Base-by-base conservation (phyloP, 2,329 filamentous ascomycete genomes). In the Ascocoryne sarcoides region DNA sequence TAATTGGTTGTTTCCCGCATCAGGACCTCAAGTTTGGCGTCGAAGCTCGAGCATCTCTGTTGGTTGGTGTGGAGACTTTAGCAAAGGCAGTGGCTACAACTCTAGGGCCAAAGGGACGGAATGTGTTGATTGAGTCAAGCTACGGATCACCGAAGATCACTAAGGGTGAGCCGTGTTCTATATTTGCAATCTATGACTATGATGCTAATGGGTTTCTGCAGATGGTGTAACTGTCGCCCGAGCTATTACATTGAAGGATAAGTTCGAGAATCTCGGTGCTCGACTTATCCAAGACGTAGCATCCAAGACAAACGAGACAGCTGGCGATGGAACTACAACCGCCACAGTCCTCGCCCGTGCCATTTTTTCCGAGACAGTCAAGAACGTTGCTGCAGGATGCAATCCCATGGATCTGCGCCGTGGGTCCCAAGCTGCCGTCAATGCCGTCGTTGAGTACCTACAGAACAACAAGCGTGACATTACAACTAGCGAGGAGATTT, bases 131-230 rank as follows among this genome's bases (percentile, higher is more conserved):
- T 56, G 92, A 98, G 75, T 95, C 90, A 49, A 87, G 86, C 73
- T 98, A 95, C 61, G 92, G 92, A 66, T 95, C 92, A 35, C 92
- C 92, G 60, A 98, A 98, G 79, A 98, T 98, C 68, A 98, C 92
- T 60, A 98, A 98, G 75, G 90, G 90, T 95, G 72, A 49, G 73
- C 62, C 16, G 19, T 1, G 8, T 14, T 40, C 4, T 15, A 26
- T 23, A 15, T 36, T n/a, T 5, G 26, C 4, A 35, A 4, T 20
- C 12, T 28, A 8, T 2, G 17, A 37, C n/a, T 17, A 12, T 23
- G 37, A 15, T 15, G 18, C 43, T 51, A 19, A 55, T 30, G 7
- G 23, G 12, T n/a, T 34, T 36, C 33, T 39, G 12, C 37, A 89
- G 84, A 92, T 67, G 85, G 85, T 79, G 85, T 92, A 34, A 89